Conservation (phyloP, 1,284 basidiomycete species). For the Leccinum pallidistipes region DNA sequence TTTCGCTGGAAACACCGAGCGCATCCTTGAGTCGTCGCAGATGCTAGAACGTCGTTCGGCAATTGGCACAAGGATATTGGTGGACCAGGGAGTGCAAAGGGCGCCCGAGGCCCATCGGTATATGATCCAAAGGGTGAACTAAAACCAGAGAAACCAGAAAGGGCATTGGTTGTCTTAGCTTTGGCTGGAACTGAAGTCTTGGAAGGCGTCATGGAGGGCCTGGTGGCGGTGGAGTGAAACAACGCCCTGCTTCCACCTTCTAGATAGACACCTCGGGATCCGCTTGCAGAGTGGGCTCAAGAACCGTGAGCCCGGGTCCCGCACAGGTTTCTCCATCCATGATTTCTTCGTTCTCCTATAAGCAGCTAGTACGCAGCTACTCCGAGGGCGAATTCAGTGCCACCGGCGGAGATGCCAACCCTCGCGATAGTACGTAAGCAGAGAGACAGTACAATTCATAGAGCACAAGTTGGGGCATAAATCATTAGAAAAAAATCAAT, state of each 20-base stretch:
- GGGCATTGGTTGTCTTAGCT: slow-evolving; percentile 28
- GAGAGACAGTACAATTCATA: too few relatives aligned
- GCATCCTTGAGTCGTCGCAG: slow-evolving; percentile 1
- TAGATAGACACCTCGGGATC: not conserved
- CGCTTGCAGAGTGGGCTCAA: slow-evolving; percentile 14
- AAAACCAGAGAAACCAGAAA: slow-evolving; percentile 35
- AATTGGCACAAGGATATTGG: slow-evolving; percentile 14
- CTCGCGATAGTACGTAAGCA: too few relatives aligned
- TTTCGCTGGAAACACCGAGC: not conserved
- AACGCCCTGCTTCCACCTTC: slow-evolving; percentile 7
- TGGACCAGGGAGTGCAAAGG: slow-evolving; percentile 22
- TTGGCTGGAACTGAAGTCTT: slow-evolving; percentile 9
- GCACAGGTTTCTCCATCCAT: slow-evolving; percentile 7
- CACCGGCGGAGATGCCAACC: too few relatives aligned
- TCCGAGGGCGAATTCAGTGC: too few relatives aligned
- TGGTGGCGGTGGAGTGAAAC: slow-evolving; percentile 16
- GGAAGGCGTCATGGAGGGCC: slow-evolving; percentile 17
- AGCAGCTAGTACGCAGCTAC: too few relatives aligned
- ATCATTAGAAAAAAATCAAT: too few relatives aligned
- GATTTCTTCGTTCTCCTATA: too few relatives aligned
- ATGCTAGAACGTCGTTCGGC: slow-evolving; percentile 16
- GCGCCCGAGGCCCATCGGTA: slow-evolving; percentile 21
- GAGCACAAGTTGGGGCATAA: too few relatives aligned
- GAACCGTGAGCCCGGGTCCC: not conserved
- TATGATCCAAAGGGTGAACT: slow-evolving; percentile 41